These are phyloP conservation scores for Aspergillus versicolor DNA, from an alignment of 2,329 filamentous ascomycete species.

Conservation along the genomic window DNA sequence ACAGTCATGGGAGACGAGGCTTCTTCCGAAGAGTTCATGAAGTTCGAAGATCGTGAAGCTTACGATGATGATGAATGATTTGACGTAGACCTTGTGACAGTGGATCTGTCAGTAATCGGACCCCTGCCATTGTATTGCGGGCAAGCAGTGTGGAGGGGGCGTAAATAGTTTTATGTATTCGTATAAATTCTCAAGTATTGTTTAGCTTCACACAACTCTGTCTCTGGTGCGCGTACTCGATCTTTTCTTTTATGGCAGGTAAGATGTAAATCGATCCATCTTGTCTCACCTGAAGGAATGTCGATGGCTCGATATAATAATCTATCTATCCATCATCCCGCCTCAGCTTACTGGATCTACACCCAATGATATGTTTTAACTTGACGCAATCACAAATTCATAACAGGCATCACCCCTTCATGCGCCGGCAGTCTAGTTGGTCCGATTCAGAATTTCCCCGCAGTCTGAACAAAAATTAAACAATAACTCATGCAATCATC, in stretches of 20 bases:
- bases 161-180: neutral
- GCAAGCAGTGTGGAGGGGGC: neutral
- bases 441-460: neutral
- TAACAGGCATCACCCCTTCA: too few relatives aligned
- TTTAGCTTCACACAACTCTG: neutral
- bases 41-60: constrained; percentile 72
- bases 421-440: neutral
- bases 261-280: too few relatives aligned
- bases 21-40: constrained; percentile 64
- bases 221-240: neutral
- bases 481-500: neutral
- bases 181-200: neutral
- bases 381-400: neutral
- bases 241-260: neutral
- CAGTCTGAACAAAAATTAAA: neutral
- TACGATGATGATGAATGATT: constrained; percentile 51
- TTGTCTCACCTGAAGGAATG: too few relatives aligned
- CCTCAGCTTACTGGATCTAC: too few relatives aligned
- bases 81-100: neutral
- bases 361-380: too few relatives aligned
- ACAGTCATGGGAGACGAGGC: constrained; percentile 56
- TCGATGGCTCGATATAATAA: too few relatives aligned
- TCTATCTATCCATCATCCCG: too few relatives aligned
- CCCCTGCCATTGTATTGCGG: constrained; percentile 3
- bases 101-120: neutral